Evolutionary conservation across 1,284 basidiomycete genomes (phyloP).

Genomic region (Irpex rosettiformis): DNA sequence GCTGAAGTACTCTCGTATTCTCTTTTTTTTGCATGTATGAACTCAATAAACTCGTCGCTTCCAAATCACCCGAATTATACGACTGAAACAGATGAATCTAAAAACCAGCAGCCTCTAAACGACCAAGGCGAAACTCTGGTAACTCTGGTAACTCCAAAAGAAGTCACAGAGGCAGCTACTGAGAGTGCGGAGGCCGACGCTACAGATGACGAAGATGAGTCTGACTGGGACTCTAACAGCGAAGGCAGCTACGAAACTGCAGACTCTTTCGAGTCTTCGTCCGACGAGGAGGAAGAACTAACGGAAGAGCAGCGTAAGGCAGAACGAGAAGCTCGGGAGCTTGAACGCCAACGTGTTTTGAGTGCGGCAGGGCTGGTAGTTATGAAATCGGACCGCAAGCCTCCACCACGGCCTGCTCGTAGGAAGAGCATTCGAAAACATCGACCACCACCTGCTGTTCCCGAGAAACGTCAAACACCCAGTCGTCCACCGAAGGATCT

Average conservation of each 20-base stretch:
- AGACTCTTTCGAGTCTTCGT: slow-evolving; percentile 49
- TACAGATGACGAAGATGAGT: slow-evolving; percentile 25
- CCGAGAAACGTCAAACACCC: slow-evolving; percentile 15
- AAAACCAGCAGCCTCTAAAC: slow-evolving; percentile 8
- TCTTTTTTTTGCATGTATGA: slow-evolving; percentile 40
- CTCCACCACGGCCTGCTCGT: slow-evolving; percentile 31
- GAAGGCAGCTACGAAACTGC: slow-evolving; percentile 36
- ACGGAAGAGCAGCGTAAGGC: slow-evolving; percentile 44
- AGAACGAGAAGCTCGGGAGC: slow-evolving; percentile 64
- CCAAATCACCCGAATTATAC: slow-evolving; percentile 12
- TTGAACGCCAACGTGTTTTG: slow-evolving; percentile 77
- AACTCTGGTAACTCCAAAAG: neutral
- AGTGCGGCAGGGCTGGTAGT: slow-evolving; percentile 87
- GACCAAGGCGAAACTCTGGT: neutral
- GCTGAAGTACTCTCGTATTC: slow-evolving; percentile 61
- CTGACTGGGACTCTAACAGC: slow-evolving; percentile 44
- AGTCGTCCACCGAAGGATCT: slow-evolving; percentile 41
- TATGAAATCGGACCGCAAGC: slow-evolving; percentile 43
- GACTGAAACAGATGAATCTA: slow-evolving; percentile 13
- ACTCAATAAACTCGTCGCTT: slow-evolving; percentile 27
- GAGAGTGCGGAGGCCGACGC: slow-evolving; percentile 22
- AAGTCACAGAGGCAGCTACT: neutral
- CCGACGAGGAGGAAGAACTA: slow-evolving; percentile 37
- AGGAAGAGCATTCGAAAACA: slow-evolving; percentile 32
- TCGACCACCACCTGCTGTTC: slow-evolving; percentile 51